These are phyloP conservation scores for Huntiella savannae DNA, from an alignment of 2,329 filamentous ascomycete genomes.

Conservation along the genomic window DNA sequence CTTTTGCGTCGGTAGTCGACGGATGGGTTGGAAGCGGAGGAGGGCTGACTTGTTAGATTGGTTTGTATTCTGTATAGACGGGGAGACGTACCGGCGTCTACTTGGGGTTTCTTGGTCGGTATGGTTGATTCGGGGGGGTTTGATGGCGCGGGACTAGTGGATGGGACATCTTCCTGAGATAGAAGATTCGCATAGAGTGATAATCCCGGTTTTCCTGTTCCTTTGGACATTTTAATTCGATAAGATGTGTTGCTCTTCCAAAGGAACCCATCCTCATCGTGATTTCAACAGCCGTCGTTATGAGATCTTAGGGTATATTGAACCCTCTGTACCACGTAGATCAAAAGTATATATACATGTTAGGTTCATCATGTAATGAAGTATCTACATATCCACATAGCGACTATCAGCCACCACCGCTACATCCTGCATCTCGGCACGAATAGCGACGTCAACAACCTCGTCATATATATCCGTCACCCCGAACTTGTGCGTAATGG, in stretches of 20 bases:
- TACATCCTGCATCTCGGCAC: conserved; percentile 7
- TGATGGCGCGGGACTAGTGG: conserved; percentile 19
- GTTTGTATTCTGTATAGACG: background rate
- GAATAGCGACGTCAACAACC: conserved; percentile 3
- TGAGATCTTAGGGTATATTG: no score
- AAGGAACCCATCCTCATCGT: no score
- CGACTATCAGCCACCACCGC: conserved; percentile 6
- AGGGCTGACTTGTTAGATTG: conserved; percentile 24
- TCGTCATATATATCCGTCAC: conserved; percentile 8
- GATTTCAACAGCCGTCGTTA: no score
- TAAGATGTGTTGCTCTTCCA: no score
- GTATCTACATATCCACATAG: background rate
- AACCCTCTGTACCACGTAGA: no score
- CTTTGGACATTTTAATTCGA: background rate
- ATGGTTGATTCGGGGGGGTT: conserved; percentile 15
- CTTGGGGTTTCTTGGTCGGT: conserved; percentile 38
- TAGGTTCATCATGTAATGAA: no score
- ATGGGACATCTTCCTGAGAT: conserved; percentile 27
- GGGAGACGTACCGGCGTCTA: conserved; percentile 21
- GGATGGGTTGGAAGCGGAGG: conserved; percentile 73
- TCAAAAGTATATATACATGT: no score
- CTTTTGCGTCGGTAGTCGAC: conserved; percentile 44
- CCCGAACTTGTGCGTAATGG: conserved; percentile 1
- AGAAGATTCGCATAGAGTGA: conserved; percentile 77
- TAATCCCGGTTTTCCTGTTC: conserved; percentile 24